Evolutionary conservation across 805 yeast species (phyloP).

Genomic region (Myxozyma udenii): DNA sequence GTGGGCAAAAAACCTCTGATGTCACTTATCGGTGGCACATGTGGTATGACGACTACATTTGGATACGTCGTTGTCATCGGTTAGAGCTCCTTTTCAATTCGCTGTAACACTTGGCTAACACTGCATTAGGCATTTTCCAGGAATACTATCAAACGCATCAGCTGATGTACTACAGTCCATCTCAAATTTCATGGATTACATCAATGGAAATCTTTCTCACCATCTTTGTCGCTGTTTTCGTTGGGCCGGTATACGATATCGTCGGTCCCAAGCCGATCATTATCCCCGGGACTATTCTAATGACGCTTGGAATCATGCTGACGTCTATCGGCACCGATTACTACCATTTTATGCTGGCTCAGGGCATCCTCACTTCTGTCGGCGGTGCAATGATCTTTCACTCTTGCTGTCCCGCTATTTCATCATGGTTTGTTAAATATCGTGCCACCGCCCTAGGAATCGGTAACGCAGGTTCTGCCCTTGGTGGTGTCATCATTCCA

Average conservation of each 20-base stretch:
- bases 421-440: constrained; percentile 45
- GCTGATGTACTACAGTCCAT: constrained; percentile 28
- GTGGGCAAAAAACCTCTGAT: constrained; percentile 42
- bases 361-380: constrained; percentile 40
- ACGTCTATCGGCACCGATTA: constrained; percentile 41
- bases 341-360: constrained; percentile 53
- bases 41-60: constrained; percentile 56
- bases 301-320: constrained; percentile 36
- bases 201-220: constrained; percentile 35
- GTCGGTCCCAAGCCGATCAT: constrained; percentile 28
- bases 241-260: constrained; percentile 36
- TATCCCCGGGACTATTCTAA: constrained; percentile 29
- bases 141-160: constrained; percentile 32
- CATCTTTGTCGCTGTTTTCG: constrained; percentile 30
- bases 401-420: constrained; percentile 42
- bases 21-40: constrained; percentile 52
- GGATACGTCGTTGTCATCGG: constrained; percentile 46
- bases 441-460: constrained; percentile 48
- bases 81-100: constrained; percentile 4
- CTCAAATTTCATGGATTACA: constrained; percentile 38
- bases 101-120: background rate
- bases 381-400: constrained; percentile 16
- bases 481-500: constrained; percentile 52
- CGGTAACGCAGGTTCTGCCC: constrained; percentile 50
- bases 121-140: constrained; percentile 27